A percentile compares a stretch with the other conserved stretches of the same genome.
These are phyloP conservation scores for Osmozyma mogii DNA, from an alignment of 805 yeast species.

Conservation along the genomic window DNA sequence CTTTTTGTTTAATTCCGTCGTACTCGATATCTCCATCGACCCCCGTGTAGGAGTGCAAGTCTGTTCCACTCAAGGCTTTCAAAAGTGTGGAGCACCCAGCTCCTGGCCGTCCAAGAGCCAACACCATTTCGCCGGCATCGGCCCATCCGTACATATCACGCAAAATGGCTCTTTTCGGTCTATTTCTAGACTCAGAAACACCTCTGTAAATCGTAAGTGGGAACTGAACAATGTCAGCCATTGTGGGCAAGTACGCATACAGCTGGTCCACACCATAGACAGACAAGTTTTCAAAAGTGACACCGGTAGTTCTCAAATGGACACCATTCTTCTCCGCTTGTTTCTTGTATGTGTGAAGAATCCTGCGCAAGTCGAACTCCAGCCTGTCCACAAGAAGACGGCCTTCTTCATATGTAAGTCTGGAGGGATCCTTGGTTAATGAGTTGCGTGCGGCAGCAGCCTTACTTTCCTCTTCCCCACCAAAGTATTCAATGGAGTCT, in stretches of 20 bases:
- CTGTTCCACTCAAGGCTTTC: neutral
- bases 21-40: neutral
- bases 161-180: neutral
- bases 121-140: slow-evolving; percentile 1
- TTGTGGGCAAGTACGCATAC: neutral
- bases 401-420: neutral
- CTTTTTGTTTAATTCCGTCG: neutral
- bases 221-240: neutral
- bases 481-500: no score
- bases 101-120: slow-evolving; percentile 1
- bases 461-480: no score
- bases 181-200: no score
- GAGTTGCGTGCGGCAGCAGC: no score
- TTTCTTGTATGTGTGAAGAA: slow-evolving; percentile 29
- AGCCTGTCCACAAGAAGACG: slow-evolving; percentile 20
- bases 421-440: no score
- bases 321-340: slow-evolving; percentile 42
- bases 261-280: neutral
- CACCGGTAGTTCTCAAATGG: slow-evolving; percentile 35
- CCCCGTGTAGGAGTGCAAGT: neutral
- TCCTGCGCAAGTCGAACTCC: slow-evolving; percentile 34
- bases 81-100: neutral
- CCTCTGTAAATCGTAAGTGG: neutral
- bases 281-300: slow-evolving; percentile 29
- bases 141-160: neutral